Conservation (phyloP, 108 stramenopile genomes). For the Fragilaria crotonensis region DNA sequence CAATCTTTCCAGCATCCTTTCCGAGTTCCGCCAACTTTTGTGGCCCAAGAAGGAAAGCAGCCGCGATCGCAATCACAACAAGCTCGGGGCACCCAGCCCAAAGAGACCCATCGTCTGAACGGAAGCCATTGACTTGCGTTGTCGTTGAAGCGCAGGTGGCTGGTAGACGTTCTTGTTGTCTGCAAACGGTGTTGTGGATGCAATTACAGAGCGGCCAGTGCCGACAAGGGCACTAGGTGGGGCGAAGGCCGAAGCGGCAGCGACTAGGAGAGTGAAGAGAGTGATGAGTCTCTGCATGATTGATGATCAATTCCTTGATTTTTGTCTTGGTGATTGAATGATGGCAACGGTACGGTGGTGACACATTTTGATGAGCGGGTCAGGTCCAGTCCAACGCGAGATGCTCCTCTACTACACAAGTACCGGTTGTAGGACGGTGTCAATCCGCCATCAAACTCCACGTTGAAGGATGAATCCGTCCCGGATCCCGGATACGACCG, state of each 20-base stretch:
- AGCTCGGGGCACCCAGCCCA: slow-evolving; percentile 92
- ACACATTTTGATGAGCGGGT: too few relatives aligned
- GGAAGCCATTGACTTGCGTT: slow-evolving; percentile 66
- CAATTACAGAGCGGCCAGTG: neutral
- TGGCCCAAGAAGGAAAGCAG: slow-evolving; percentile 89
- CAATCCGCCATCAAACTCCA: too few relatives aligned
- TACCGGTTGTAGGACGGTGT: too few relatives aligned
- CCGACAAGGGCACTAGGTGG: neutral
- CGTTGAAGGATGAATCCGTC: too few relatives aligned
- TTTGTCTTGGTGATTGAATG: too few relatives aligned
- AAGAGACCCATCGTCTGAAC: slow-evolving; percentile 86
- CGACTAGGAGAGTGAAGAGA: slow-evolving; percentile 1
- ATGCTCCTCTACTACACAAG: too few relatives aligned
- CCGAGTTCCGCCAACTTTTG: slow-evolving; percentile 87
- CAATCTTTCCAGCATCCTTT: slow-evolving; percentile 93
- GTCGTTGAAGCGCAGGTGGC: slow-evolving; percentile 7
- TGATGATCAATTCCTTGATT: too few relatives aligned
- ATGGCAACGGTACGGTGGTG: too few relatives aligned
- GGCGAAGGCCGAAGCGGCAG: slow-evolving; percentile 9
- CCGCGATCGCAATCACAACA: slow-evolving; percentile 84
- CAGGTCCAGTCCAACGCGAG: too few relatives aligned
- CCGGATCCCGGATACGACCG: too few relatives aligned
- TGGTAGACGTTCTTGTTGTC: too few relatives aligned
- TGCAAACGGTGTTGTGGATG: neutral
- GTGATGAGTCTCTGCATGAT: slow-evolving; percentile 7